Conservation (phyloP, 495 filamentous ascomycete genomes). For the Aspergillus avenaceus region DNA sequence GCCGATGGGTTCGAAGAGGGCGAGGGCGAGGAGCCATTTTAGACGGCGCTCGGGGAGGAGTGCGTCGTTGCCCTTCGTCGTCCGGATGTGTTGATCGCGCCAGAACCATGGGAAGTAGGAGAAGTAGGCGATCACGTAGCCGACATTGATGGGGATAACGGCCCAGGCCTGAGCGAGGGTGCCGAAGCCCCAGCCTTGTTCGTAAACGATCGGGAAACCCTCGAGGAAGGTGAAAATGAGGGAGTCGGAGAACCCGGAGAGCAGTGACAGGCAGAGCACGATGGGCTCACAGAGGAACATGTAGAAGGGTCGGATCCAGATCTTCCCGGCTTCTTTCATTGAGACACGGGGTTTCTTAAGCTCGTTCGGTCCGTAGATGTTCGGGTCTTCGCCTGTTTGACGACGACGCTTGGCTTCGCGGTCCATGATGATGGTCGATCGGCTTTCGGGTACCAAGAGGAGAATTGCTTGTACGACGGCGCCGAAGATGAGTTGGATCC, state of each 20-base stretch:
- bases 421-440: conserved; percentile 58
- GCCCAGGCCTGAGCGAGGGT: conserved; percentile 47
- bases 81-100: conserved; percentile 46
- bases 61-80: conserved; percentile 48
- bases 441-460: conserved; percentile 53
- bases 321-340: conserved; percentile 48
- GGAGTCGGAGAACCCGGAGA: conserved; percentile 61
- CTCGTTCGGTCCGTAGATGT: conserved; percentile 63
- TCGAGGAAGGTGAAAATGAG: conserved; percentile 67
- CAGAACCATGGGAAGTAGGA: conserved; percentile 52
- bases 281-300: conserved; percentile 62
- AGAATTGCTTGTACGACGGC: conserved; percentile 52
- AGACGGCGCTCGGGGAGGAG: conserved; percentile 60
- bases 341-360: conserved; percentile 55
- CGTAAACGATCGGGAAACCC: conserved; percentile 54
- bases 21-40: conserved; percentile 55
- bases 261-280: conserved; percentile 51
- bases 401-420: conserved; percentile 52
- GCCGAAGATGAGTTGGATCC: conserved; percentile 59
- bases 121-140: conserved; percentile 56
- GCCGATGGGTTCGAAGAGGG: conserved; percentile 54
- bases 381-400: conserved; percentile 45
- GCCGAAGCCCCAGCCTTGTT: conserved; percentile 55
- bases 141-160: conserved; percentile 56
- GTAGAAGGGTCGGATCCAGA: conserved; percentile 56